Evolutionary conservation across 805 yeast genomes (phyloP), one percentile per base, ranked within the genome.

Genomic region (Metschnikowia orientalis): DNA sequence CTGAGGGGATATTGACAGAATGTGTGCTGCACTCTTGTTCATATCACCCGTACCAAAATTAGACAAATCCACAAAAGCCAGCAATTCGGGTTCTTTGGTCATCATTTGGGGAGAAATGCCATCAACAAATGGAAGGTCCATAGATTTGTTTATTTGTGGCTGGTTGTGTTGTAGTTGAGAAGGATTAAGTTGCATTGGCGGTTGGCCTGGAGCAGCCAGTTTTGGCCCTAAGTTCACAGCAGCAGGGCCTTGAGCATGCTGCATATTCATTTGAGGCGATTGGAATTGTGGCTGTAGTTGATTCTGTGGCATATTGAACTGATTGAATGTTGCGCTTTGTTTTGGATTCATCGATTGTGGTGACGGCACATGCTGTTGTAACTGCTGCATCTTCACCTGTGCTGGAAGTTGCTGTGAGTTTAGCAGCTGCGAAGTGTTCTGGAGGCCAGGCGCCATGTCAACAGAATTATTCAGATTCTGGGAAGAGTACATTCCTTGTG

Each of bases 1-100:
- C 38, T 61, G 70, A 3, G 69, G 69, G 1, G 69, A 61, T 13
- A 63, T 55, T 6, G 55, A 43, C 45, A 35, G 44, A 24, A 29
- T 25, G 26, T 16, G 30, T 18, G 18, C 20, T 11, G 23, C 12
- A 17, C 18, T 22, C 14, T 38, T 32, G n/a, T 33, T 40, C 16
- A 22, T 30, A 35, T 25, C 18, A 8, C 23, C 32, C 3, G 26
- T 10, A 15, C 23, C 33, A 18, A 23, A 30, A 11, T 18, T 23
- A 10, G 27, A 23, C 28, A 30, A 23, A 15, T 30, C 25, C 19
- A 23, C 28, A 11, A 23, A 30, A 18, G 27, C 33, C 33, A 30
- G 27, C 5, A 30, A 23, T 29, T 41, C 45, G n/a, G 40, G 27
- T 11, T 43, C 47, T 26, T 43, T 43, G 11, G 41, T 23, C 41